These are phyloP conservation scores for Blastocystis sp. DNA, from an alignment of 352 stramenopile genomes.

Conservation along the genomic window DNA sequence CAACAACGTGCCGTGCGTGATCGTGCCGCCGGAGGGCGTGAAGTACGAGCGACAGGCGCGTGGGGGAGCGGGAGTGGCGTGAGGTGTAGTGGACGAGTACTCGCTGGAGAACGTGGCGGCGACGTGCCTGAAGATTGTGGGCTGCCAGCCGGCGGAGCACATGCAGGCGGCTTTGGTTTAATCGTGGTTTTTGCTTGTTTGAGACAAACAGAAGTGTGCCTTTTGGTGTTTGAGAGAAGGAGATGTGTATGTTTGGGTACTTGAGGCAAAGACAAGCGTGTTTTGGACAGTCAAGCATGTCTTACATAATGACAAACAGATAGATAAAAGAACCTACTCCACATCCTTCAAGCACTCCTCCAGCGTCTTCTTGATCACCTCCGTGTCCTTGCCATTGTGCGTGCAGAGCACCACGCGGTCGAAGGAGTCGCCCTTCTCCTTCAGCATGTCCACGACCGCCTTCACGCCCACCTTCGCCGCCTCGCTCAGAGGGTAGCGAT, in stretches of 20 bases:
- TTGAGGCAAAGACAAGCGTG: background rate
- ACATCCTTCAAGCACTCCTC: background rate
- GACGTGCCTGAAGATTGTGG: constrained; percentile 45
- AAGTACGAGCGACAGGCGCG: background rate
- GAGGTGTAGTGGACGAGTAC: constrained; percentile 20
- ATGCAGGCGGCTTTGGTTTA: constrained; percentile 1
- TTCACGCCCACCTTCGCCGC: background rate
- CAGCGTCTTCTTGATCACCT: background rate
- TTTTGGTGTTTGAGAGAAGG: background rate
- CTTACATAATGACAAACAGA: background rate
- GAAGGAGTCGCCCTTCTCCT: background rate
- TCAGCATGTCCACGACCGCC: background rate
- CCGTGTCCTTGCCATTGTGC: background rate
- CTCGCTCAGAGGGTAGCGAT: constrained; percentile 42
- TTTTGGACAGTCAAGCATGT: background rate
- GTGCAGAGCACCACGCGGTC: constrained; percentile 39
- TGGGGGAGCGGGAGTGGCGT: background rate
- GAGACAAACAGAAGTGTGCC: too few relatives aligned
- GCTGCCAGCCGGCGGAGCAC: background rate
- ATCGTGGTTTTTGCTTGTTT: background rate
- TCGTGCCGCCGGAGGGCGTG: background rate
- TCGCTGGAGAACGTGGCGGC: constrained; percentile 53
- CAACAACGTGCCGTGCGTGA: constrained; percentile 18
- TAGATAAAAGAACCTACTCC: background rate
- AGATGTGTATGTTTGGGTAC: background rate